Evolutionary conservation across 352 stramenopile species (phyloP), one percentile per base, ranked within the genome.

Genomic region (Phytophthora quininea): DNA sequence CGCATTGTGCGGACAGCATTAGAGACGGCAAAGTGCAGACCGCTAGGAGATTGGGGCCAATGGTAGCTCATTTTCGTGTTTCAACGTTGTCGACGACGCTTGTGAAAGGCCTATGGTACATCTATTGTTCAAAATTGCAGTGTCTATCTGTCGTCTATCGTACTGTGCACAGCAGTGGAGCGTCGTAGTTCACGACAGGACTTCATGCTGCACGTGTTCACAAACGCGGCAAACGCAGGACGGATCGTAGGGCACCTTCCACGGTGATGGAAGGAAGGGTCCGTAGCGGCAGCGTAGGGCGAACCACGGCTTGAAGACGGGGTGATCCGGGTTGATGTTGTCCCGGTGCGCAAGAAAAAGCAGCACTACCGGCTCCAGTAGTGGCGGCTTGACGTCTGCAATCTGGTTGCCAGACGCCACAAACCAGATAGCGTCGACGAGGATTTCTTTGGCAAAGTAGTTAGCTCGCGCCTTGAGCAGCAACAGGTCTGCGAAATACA

Each of bases 211-310:
- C 3, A 71, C 79, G 45, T 89, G 54, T 45, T 86, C 71, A 42
- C 83, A 91, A 10, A 91, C 76, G n/a, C 83, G 77, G 54, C 83
- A 91, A 29, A 70, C 62, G 51, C 83, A 91, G 29, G 54, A 64
- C 33, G 74, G 56, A 10, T 89, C 77, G 50, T 79, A 90, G 0
- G 83, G 83, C 29, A 90, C 73, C 40, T 80, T 73, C 83, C 83
- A 91, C 1, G 80, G 81, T 12, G 76, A 63, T 4, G 50, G 52
- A 7, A 91, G 61, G 49, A 73, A 73, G 30, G 64, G 53, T 14
- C 81, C 81, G 66, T 88, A 89, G 50, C 84, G 74, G 48, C 83
- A 91, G 15, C 83, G 83, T 38, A 91, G 51, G n/a, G 83, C 83
- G 45, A 90, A 89, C 79, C 80, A 88, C 24, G 72, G 63, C 65